Conservation (phyloP, 305 asterid species). For the Fraxinus sp. region DNA sequence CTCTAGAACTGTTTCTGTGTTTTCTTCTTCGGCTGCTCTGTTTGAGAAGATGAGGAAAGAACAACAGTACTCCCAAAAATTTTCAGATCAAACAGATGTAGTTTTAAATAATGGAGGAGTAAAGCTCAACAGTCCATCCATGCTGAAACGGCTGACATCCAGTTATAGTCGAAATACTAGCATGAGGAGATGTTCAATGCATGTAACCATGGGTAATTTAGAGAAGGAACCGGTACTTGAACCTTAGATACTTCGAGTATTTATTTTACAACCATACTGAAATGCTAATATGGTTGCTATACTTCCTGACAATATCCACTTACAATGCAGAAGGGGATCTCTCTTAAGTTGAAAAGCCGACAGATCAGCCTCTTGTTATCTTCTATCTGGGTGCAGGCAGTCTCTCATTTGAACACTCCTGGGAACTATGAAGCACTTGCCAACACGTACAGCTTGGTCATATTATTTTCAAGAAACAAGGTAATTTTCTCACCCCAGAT, state of each 20-base stretch:
- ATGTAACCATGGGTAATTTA: constrained; percentile 37
- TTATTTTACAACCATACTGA: constrained; percentile 12
- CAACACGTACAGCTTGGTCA: constrained; percentile 70
- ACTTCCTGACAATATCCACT: constrained; percentile 25
- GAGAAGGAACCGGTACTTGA: constrained; percentile 58
- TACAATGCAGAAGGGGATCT: constrained; percentile 56
- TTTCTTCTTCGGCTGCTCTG: constrained; percentile 77
- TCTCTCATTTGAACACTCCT: constrained; percentile 59
- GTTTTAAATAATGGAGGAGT: constrained; percentile 31
- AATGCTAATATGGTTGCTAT: constrained; percentile 13
- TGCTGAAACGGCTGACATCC: constrained; percentile 54
- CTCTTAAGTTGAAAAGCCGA: constrained; percentile 64
- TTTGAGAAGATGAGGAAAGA: constrained; percentile 59
- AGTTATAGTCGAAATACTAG: constrained; percentile 50
- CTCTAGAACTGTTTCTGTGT: constrained; percentile 71
- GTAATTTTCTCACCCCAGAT: constrained; percentile 31
- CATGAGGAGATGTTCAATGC: constrained; percentile 44
- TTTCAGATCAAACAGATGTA: constrained; percentile 42
- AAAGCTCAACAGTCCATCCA: constrained; percentile 44
- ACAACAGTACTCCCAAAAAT: constrained; percentile 26
- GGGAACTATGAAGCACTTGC: constrained; percentile 81
- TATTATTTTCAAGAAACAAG: constrained; percentile 70
- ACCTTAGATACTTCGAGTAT: constrained; percentile 14
- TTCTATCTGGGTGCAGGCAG: constrained; percentile 76
- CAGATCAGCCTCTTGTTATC: constrained; percentile 79